Evolutionary conservation across 2,329 filamentous ascomycete genomes (phyloP), one percentile per base, ranked within the genome.

Genomic region (Ophiostoma ulmi): DNA sequence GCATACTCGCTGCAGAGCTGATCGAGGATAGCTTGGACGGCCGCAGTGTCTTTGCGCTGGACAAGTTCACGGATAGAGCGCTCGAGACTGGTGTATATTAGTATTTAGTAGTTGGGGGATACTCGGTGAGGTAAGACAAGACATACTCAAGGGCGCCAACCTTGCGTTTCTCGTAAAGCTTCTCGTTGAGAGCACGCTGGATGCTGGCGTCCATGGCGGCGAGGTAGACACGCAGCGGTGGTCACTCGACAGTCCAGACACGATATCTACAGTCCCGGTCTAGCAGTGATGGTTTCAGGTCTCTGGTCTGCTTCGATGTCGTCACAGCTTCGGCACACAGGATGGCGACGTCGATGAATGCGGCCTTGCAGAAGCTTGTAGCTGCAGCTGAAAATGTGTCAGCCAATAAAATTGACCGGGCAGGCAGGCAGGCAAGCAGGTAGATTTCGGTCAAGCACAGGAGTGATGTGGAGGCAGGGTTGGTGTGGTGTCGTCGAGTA

Each of bases 91-190:
- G n/a, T 4, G 35, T 36, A 31, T 5, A 77, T 14, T 5, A 67
- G 26, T 26, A 26, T 26, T 26, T 10, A 17, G 44, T 26, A 17
- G n/a, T 11, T 26, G 11, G 31, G 36, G 6, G n/a, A 22, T 22
- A 36, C 31, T 36, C 14, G 26, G 58, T 5, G 7, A 64, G 61
- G 61, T 64, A 31, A 64, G 61, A 64, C 61, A 39, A 36, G 63
- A 83, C 91, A 77, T 89, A 97, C 93, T 99, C 95, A 71, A 99
- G 87, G 76, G 96, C 95, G 74, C 95, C 95, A 77, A 93, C 90
- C 81, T 99, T 99, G 79, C 96, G 89, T 84, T 96, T 97, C 79
- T 99, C 95, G 80, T 99, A 99, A 78, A 98, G 90, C 87, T 97
- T 99, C 83, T 99, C 95, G 79, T 96, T 97, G 78, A 99, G 85